These are phyloP conservation scores for Annulohypoxylon nitens DNA, from an alignment of 495 filamentous ascomycete genomes.

Conservation along the genomic window DNA sequence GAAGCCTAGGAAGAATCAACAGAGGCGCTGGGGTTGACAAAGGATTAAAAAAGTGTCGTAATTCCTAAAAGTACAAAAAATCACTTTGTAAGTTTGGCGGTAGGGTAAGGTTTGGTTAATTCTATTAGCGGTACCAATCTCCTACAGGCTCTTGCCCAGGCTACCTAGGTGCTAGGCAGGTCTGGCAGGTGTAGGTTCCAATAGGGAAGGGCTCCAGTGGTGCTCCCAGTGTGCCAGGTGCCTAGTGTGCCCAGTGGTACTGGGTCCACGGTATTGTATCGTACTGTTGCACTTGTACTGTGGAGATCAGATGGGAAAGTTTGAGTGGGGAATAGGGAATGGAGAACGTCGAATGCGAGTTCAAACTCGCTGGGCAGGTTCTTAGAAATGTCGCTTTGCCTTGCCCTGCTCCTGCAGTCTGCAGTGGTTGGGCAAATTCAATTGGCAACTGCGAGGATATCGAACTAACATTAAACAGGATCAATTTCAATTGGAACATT, in stretches of 20 bases:
- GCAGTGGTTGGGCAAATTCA: slow-evolving; percentile 22
- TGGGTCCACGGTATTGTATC: not conserved
- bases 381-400: not conserved
- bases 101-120: slow-evolving; percentile 35
- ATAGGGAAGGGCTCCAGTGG: too few relatives aligned
- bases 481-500: slow-evolving; percentile 6
- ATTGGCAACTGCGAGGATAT: slow-evolving; percentile 8
- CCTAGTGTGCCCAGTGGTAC: too few relatives aligned
- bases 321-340: slow-evolving; percentile 7
- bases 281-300: not conserved
- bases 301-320: slow-evolving; percentile 27
- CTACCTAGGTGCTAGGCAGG: slow-evolving; percentile 9
- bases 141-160: not conserved
- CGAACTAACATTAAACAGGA: slow-evolving; percentile 12
- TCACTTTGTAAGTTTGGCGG: slow-evolving; percentile 12
- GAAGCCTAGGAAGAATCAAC: slow-evolving; percentile 21
- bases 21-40: slow-evolving; percentile 21
- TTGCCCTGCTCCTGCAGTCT: not conserved
- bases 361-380: not conserved
- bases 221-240: too few relatives aligned
- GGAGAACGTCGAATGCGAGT: not conserved
- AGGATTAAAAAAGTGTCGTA: slow-evolving; percentile 19
- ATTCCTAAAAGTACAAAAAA: slow-evolving; percentile 7
- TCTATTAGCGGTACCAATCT: not conserved
- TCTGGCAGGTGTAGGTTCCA: slow-evolving; percentile 1